Conservation (phyloP, 1,284 basidiomycete species). For the Apiotrichum mycotoxinovorans region DNA sequence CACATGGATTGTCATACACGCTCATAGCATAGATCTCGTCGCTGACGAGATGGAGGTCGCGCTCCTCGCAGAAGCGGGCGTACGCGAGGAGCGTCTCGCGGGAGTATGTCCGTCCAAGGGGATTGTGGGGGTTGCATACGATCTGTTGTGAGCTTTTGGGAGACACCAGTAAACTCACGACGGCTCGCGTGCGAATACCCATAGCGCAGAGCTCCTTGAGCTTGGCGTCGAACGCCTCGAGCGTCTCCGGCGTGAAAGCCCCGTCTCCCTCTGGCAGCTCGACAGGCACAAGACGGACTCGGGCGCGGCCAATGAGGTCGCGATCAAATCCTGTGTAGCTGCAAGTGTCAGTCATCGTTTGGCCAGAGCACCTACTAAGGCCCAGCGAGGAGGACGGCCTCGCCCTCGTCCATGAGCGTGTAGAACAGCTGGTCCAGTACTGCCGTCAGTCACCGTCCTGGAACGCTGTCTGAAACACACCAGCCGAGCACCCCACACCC, state of each 20-base stretch:
- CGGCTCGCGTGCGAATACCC: conserved; percentile 35
- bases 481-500: conserved; percentile 42
- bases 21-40: conserved; percentile 54
- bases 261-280: conserved; percentile 36
- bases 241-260: conserved; percentile 28
- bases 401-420: conserved; percentile 49
- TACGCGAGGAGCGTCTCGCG: conserved; percentile 50
- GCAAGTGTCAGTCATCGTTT: neutral
- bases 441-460: neutral
- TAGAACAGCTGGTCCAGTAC: conserved; percentile 50
- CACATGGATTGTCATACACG: conserved; percentile 39
- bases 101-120: conserved; percentile 47
- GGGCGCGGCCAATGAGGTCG: conserved; percentile 38
- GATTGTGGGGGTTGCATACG: conserved; percentile 53
- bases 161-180: conserved; percentile 23
- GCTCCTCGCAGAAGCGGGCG: conserved; percentile 50
- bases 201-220: conserved; percentile 26
- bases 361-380: conserved; percentile 33
- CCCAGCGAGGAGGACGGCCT: conserved; percentile 46
- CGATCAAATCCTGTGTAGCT: conserved; percentile 49
- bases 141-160: conserved; percentile 27
- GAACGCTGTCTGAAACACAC: too few species aligned
- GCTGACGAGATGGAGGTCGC: conserved; percentile 50
- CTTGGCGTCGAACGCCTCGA: conserved; percentile 31
- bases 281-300: conserved; percentile 38